Evolutionary conservation across 257 asterid genomes (phyloP), one percentile per base, ranked within the genome.

Genomic region (Solanum chiquidenum): DNA sequence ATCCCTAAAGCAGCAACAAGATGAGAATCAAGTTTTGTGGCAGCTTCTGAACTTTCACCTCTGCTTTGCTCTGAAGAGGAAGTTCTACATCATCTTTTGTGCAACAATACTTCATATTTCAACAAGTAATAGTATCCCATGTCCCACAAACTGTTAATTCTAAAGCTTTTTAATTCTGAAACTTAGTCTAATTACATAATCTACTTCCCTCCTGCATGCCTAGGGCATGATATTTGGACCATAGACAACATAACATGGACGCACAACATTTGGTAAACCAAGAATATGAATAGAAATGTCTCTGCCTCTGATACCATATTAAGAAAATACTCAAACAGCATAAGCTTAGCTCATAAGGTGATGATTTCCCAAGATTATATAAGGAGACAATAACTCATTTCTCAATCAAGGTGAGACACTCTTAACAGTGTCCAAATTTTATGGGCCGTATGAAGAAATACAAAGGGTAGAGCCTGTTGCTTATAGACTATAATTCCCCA

Each of bases 1-100:
- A 94, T 94, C 83, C 98, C 98, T 86, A 95, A 91, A 88, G 98
- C 98, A 88, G 98, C 98, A 90, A 94, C 95, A 88, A 94, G 97
- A 89, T 94, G 98, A 88, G 95, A 92, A 87, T 92, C 94, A 86
- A 86, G 83, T 82, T 90, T 91, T 66, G 89, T 31, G 86, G 91
- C 87, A 89, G 88, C 90, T 83, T 92, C 94, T 60, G 38, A 23
- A 88, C 89, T 58, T 12, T 88, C 91, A 72, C 86, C 74, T 86
- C 77, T 90, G 87, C 83, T 62, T 86, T 90, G 91, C 88, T 38
- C 95, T 95, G 95, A 92, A 92, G 87, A 89, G 88, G 86, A 89
- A 49, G 42, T 31, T 18, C 37, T 82, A 82, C 86, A 76, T 76
- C 35, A 76, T 38, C 35, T 40, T 76, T 76, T 37, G 83, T n/a